Conservation (phyloP, 1,139 yeast genomes). For the Tardiomyces depauwii region DNA sequence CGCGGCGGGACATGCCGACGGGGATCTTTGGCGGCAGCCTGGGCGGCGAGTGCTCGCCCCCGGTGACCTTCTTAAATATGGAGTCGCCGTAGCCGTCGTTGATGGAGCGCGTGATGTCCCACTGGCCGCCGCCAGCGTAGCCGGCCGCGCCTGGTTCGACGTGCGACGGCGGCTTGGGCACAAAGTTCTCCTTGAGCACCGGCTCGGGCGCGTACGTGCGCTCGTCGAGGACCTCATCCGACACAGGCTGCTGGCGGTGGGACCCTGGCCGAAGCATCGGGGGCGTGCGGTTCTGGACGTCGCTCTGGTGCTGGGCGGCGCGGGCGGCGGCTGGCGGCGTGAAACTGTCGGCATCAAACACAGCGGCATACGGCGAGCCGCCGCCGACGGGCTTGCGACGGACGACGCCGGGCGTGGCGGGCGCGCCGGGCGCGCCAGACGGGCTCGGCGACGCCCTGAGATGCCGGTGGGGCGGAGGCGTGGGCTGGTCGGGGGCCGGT, state of each 20-base stretch:
- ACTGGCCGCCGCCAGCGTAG: slow-evolving; percentile 18
- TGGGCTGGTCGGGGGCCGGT: slow-evolving; percentile 3
- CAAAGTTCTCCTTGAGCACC: slow-evolving; percentile 6
- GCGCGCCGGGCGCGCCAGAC: neutral
- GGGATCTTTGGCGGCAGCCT: slow-evolving; percentile 22
- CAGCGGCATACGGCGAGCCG: neutral
- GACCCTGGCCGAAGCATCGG: too few relatives aligned
- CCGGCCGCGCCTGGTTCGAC: slow-evolving; percentile 18
- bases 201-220: slow-evolving; percentile 21
- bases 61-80: slow-evolving; percentile 14
- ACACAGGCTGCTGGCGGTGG: neutral
- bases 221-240: slow-evolving; percentile 7
- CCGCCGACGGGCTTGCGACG: neutral
- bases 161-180: slow-evolving; percentile 8
- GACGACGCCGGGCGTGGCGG: neutral
- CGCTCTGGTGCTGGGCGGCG: neutral
- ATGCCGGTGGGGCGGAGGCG: slow-evolving; percentile 5
- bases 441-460: neutral
- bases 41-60: slow-evolving; percentile 12
- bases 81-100: slow-evolving; percentile 27
- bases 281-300: neutral
- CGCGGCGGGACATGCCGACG: slow-evolving; percentile 19
- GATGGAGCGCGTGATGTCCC: slow-evolving; percentile 21
- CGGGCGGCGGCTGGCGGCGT: neutral
- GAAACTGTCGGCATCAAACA: neutral